Evolutionary conservation across 352 stramenopile genomes (phyloP).

Genomic region (Phytophthora quininea): DNA sequence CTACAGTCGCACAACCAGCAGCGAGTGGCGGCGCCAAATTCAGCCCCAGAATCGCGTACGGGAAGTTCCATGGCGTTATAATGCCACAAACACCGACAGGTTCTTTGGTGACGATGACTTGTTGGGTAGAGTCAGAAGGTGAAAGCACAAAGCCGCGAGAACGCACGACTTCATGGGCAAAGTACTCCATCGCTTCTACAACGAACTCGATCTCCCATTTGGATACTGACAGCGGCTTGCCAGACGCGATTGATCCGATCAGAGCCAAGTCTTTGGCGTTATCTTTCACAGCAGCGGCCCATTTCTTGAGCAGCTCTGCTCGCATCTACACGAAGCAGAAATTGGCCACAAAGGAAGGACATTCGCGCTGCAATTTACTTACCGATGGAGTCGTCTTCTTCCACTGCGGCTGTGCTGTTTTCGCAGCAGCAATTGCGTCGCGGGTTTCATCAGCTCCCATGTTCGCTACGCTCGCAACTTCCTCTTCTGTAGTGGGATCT

Average conservation of each 20-base stretch:
- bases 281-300: slow-evolving; percentile 58
- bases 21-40: slow-evolving; percentile 93
- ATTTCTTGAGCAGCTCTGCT: slow-evolving; percentile 71
- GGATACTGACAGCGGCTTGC: slow-evolving; percentile 95
- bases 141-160: slow-evolving; percentile 84
- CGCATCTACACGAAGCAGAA: slow-evolving; percentile 31
- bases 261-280: slow-evolving; percentile 78
- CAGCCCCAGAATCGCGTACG: slow-evolving; percentile 96
- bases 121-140: slow-evolving; percentile 41
- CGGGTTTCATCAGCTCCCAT: slow-evolving; percentile 70
- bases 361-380: slow-evolving; percentile 2
- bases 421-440: slow-evolving; percentile 68
- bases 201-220: slow-evolving; percentile 94
- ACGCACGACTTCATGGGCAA: slow-evolving; percentile 92
- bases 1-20: slow-evolving; percentile 93
- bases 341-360: neutral
- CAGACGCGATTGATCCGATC: slow-evolving; percentile 96
- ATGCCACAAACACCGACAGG: slow-evolving; percentile 94
- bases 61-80: slow-evolving; percentile 99
- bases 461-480: slow-evolving; percentile 60
- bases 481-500: slow-evolving; percentile 77
- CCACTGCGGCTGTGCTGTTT: slow-evolving; percentile 63
- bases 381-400: slow-evolving; percentile 69
- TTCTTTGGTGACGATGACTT: slow-evolving; percentile 83
- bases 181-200: slow-evolving; percentile 95